Base-by-base conservation (phyloP, 75 land plant species). In the Cryptomeria japonica region DNA sequence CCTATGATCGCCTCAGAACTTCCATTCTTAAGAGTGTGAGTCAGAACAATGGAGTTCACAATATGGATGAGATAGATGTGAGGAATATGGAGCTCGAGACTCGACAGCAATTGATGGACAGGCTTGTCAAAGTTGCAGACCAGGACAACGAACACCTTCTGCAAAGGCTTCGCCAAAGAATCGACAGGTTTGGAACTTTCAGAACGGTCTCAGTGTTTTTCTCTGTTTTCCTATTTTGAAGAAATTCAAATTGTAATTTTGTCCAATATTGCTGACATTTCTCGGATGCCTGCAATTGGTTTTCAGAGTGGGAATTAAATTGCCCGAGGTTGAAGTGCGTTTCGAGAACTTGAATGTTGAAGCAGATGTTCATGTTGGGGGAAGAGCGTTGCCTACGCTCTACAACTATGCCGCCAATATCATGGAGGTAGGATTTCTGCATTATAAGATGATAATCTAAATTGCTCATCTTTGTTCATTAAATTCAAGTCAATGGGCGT, bases 101-200 rank as follows among this genome's bases (percentile, higher is more conserved):
- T 80, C 92, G 92, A 31, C 86, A 86, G 78, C 87, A 88, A 32
- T n/a, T 97, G 37, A 25, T 97, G 14, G 94, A 94, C 47, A 93
- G 95, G 84, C 92, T 95, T 13, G 89, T 96, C 31, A 90, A 93
- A 85, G 87, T 92, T 64, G 92, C 92, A 16, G 99, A 94, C 28
- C 93, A 95, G 87, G 97, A 96, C 84, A 96, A 97, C 86, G 97
- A 94, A 88, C 90, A 88, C 77, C 93, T 96, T 85, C 88, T 97
- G 83, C 38, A 86, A 16, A 92, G 91, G 83, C 93, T 97, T 75
- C 91, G 88, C 86, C 89, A 94, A 28, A 92, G 99, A 3, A 85
- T 97, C 46, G 91, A 94, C 2, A 76, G 94, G 99, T 97, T 83
- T 49, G 86, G 22, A 64, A 7, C n/a, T 10, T 32, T 83, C 12